Conservation (phyloP, 139 green algal genomes). For the Diplosphaera chodatii region DNA sequence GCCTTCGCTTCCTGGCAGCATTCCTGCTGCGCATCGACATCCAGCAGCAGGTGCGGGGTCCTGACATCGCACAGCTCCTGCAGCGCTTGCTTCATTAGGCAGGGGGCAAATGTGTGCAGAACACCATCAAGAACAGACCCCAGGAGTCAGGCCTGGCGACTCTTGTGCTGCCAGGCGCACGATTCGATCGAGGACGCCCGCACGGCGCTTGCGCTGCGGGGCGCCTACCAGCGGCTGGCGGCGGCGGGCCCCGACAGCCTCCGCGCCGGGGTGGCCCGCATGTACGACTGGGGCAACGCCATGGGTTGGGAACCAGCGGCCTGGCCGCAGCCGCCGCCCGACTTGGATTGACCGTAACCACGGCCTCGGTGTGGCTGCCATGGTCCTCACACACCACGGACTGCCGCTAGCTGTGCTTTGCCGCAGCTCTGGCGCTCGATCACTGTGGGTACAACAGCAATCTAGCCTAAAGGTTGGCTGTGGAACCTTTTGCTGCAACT, state of each 20-base stretch:
- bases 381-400: too few relatives aligned
- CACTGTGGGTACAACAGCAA: too few relatives aligned
- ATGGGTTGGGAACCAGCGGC: constrained; percentile 65
- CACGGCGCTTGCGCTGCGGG: constrained; percentile 78
- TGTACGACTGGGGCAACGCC: constrained; percentile 79
- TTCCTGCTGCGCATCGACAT: constrained; percentile 81
- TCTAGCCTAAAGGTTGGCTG: too few relatives aligned
- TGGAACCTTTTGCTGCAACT: too few relatives aligned
- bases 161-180: constrained; percentile 35
- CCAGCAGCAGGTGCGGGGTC: constrained; percentile 36
- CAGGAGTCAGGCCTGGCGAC: background rate
- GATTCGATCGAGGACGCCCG: constrained; percentile 91
- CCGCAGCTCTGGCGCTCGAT: too few relatives aligned
- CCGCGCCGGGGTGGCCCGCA: constrained; percentile 40
- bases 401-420: too few relatives aligned
- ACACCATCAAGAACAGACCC: too few relatives aligned
- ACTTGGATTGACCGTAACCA: too few relatives aligned
- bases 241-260: constrained; percentile 44
- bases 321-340: background rate
- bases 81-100: too few relatives aligned
- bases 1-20: constrained; percentile 81
- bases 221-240: constrained; percentile 67
- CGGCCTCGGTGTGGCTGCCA: too few relatives aligned
- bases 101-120: too few relatives aligned
- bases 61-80: constrained; percentile 6